Conservation (phyloP, 352 stramenopile genomes). For the Blastocystis sp. region DNA sequence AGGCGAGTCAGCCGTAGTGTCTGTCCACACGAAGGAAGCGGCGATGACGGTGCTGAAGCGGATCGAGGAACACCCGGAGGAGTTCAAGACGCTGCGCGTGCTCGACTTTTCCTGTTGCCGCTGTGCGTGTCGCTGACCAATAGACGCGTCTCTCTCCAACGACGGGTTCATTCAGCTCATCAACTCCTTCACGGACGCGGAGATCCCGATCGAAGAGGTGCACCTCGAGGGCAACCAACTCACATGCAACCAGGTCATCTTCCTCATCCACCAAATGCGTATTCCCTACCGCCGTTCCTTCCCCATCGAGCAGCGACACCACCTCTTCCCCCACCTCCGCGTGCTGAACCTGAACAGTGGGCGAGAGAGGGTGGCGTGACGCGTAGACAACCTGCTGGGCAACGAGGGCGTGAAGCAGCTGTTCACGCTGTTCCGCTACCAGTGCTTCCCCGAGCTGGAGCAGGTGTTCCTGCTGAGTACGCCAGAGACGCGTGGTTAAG, state of each 20-base stretch:
- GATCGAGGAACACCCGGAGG: neutral
- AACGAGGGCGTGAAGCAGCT: conserved; percentile 51
- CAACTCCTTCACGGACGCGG: conserved; percentile 20
- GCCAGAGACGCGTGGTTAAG: neutral
- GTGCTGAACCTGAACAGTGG: conserved; percentile 42
- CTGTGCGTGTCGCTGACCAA: neutral
- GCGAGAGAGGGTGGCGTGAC: neutral
- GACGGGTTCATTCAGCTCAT: conserved; percentile 41
- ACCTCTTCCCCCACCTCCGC: conserved; percentile 40
- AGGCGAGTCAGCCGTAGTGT: neutral
- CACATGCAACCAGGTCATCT: conserved; percentile 42
- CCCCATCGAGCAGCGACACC: neutral
- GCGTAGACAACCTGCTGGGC: conserved; percentile 24
- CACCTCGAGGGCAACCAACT: conserved; percentile 26
- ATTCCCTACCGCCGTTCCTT: neutral
- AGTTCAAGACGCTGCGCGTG: neutral
- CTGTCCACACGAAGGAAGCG: neutral
- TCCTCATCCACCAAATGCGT: conserved; percentile 60
- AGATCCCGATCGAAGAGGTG: conserved; percentile 4
- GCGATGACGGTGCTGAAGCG: conserved; percentile 7
- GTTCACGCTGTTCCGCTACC: conserved; percentile 26
- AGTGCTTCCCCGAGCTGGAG: conserved; percentile 13
- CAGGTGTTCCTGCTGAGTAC: conserved; percentile 51
- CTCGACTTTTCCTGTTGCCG: conserved; percentile 44
- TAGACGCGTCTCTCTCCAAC: conserved; percentile 39